Evolutionary conservation across 495 filamentous ascomycete genomes (phyloP).

Genomic region (Talaromyces thailandensis): DNA sequence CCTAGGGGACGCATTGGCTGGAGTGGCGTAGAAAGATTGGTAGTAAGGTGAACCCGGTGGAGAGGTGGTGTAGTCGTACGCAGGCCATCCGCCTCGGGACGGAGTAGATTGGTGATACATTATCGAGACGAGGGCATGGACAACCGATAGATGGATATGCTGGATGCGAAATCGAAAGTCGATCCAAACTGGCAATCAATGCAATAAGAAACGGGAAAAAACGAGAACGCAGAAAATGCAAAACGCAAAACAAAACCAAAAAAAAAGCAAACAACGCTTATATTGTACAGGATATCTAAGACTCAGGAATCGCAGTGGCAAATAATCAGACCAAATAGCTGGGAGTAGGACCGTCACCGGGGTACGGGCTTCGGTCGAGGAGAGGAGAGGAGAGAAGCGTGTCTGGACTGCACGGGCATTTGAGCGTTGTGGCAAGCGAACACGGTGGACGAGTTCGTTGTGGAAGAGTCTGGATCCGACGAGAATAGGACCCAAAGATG

Average conservation of each 20-base stretch:
- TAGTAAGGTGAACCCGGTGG: conserved; percentile 43
- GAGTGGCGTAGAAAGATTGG: conserved; percentile 27
- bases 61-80: conserved; percentile 41
- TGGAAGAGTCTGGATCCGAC: conserved; percentile 5
- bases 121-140: conserved; percentile 28
- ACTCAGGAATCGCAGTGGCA: conserved; percentile 1
- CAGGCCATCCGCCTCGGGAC: conserved; percentile 39
- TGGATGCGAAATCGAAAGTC: conserved; percentile 9
- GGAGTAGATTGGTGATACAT: conserved; percentile 45
- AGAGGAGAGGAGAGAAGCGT: conserved; percentile 31
- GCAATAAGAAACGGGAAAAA: conserved; percentile 9
- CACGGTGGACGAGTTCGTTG: conserved; percentile 4
- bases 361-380: conserved; percentile 34
- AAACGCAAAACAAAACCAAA: conserved; percentile 15
- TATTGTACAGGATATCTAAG: conserved; percentile 43
- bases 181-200: conserved; percentile 3
- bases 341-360: conserved; percentile 21
- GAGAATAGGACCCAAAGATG: conserved; percentile 2
- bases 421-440: conserved; percentile 30
- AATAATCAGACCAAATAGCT: not conserved
- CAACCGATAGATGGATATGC: not conserved
- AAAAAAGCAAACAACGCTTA: conserved; percentile 22
- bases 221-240: conserved; percentile 12
- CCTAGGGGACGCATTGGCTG: conserved; percentile 32
- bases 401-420: conserved; percentile 38